Conservation (phyloP, 371 early-diverging fungal species). For the Hamiltosporidium magnivora region DNA sequence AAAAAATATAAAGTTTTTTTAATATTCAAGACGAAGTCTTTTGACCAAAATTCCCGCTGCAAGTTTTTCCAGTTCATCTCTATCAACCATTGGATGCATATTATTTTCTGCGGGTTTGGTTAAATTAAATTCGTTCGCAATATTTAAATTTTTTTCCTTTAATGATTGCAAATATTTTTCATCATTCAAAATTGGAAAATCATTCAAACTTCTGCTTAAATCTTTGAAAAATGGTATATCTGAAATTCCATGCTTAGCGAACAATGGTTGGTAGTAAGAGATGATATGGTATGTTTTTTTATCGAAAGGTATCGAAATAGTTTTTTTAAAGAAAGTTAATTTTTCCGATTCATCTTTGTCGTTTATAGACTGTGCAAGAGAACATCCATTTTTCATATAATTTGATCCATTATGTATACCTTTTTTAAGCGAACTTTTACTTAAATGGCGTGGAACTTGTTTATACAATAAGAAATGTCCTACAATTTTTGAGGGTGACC, state of each 20-base stretch:
- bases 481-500: conserved; percentile 55
- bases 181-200: neutral
- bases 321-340: conserved; percentile 45
- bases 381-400: conserved; percentile 3
- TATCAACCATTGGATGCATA: neutral
- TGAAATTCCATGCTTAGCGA: conserved; percentile 6
- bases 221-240: conserved; percentile 9
- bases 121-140: neutral
- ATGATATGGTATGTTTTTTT: conserved; percentile 47
- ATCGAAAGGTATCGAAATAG: conserved; percentile 31
- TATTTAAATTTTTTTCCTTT: neutral
- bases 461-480: conserved; percentile 54
- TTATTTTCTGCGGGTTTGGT: neutral
- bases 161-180: neutral
- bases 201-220: neutral
- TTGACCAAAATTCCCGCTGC: neutral
- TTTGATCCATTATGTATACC: conserved; percentile 11
- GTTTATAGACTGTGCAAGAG: conserved; percentile 3
- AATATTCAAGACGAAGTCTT: too few species aligned
- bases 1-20: too few species aligned
- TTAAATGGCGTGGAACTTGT: conserved; percentile 47
- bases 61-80: neutral
- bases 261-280: conserved; percentile 46
- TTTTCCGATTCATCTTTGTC: conserved; percentile 19
- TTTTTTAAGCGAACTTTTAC: conserved; percentile 35